Evolutionary conservation across 1,284 basidiomycete genomes (phyloP).

Genomic region (Apiotrichum akiyoshidainum): DNA sequence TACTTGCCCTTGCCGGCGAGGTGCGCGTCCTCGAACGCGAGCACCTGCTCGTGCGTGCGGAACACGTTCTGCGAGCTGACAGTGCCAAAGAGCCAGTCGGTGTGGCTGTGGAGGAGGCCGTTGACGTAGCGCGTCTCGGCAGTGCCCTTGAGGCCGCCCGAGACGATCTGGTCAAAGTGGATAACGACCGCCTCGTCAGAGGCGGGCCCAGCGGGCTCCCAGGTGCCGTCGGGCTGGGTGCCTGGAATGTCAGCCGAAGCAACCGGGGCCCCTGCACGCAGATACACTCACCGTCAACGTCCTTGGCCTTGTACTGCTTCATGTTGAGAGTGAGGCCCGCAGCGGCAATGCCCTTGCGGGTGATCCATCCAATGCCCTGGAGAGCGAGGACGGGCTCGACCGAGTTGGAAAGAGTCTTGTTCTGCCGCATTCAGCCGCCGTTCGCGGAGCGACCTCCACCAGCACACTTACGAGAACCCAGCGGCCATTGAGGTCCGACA

Average conservation of each 20-base stretch:
- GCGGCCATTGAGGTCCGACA: too few species aligned
- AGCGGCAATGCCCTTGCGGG: constrained; percentile 8
- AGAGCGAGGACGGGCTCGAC: constrained; percentile 8
- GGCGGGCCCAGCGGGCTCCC: not conserved
- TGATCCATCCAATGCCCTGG: constrained; percentile 10
- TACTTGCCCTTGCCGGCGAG: constrained; percentile 7
- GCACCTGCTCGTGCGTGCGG: constrained; percentile 1
- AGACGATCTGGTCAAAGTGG: constrained; percentile 10
- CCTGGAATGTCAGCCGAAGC: not conserved
- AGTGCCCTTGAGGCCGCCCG: constrained; percentile 11
- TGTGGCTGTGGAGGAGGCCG: constrained; percentile 7
- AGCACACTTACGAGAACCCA: too few species aligned
- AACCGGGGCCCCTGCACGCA: not conserved
- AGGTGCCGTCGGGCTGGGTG: constrained; percentile 2
- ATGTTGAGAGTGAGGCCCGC: constrained; percentile 7
- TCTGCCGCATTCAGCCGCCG: not conserved
- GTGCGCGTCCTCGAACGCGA: constrained; percentile 4
- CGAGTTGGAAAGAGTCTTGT: constrained; percentile 12
- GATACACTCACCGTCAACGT: not conserved
- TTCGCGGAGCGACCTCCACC: not conserved
- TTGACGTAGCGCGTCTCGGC: constrained; percentile 9
- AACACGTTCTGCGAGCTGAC: constrained; percentile 4
- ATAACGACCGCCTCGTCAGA: not conserved
- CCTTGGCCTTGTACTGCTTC: constrained; percentile 8
- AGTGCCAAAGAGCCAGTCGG: constrained; percentile 13